Percentiles rank a stretch among this genome's conserved stretches.
phyloP scores from a whole-genome alignment of 129 eudicot genomes.

The Chrysanthemum lavandulifolium region DNA sequence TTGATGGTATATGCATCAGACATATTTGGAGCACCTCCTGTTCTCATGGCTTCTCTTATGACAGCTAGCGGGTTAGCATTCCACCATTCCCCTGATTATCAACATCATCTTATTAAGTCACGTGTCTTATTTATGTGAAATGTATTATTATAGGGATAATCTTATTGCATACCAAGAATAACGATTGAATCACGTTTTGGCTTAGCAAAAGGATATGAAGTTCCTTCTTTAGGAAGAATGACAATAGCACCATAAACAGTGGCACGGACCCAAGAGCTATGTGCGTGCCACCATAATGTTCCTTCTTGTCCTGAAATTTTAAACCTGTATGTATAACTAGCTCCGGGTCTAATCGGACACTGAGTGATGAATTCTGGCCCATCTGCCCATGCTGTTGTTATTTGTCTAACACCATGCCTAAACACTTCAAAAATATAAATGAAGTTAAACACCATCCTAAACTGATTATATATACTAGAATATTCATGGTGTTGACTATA shows the following conservation, averaged over 20 bases:
- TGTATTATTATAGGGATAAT: not conserved
- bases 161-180: conserved; percentile 52
- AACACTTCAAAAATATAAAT: not conserved
- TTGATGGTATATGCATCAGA: too few relatives aligned
- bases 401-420: conserved; percentile 91
- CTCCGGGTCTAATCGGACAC: conserved; percentile 29
- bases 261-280: conserved; percentile 74
- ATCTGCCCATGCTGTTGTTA: conserved; percentile 91
- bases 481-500: too few relatives aligned
- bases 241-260: conserved; percentile 77
- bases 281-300: too few relatives aligned
- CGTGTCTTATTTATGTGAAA: too few relatives aligned
- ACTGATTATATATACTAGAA: too few relatives aligned
- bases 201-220: conserved; percentile 47
- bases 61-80: too few relatives aligned
- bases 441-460: too few relatives aligned
- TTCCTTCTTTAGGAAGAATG: too few relatives aligned
- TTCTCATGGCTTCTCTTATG: too few relatives aligned
- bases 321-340: too few relatives aligned
- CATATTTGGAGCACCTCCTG: too few relatives aligned
- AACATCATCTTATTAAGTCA: conserved; percentile 10
- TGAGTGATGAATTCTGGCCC: conserved; percentile 93
- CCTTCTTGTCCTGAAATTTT: too few relatives aligned
- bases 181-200: conserved; percentile 71
- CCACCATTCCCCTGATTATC: conserved; percentile 61